Evolutionary conservation across 2,329 filamentous ascomycete genomes (phyloP), one percentile per base, ranked within the genome.

Genomic region (Fusarium pseudocircinatum): DNA sequence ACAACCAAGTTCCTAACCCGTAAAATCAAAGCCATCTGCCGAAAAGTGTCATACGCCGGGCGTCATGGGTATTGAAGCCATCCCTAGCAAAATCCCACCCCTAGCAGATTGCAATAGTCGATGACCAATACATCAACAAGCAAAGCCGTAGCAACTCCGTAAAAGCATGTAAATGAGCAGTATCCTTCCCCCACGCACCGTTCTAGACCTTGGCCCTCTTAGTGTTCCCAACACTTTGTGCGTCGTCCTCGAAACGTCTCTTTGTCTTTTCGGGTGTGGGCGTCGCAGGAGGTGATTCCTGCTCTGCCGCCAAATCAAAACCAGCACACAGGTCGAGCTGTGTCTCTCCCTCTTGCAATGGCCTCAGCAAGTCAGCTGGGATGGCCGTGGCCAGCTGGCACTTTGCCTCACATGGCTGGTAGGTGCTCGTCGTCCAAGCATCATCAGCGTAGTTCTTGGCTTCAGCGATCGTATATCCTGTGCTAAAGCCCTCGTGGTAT

Each of bases 401-500:
- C 28, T 74, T 78, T 26, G 47, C 61, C 32, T 81, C 72, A 37
- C 82, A 83, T 16, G 82, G 78, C 61, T 82, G 79, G 58, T 83
- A 83, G 7, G 76, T 78, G 36, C 79, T 78, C 11, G 79, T 79
- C 14, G 73, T 80, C 82, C 82, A 83, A n/a, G 71, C 73, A 16
- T 72, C 67, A 40, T 83, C 82, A 26, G 82, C 82, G 56, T 83
- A 83, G 56, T 83, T 83, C 65, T 83, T 83, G 42, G 82, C 82
- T 63, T 83, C 82, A 7, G 82, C 82, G 50, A 83, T 79, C 42
- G 82, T 83, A 60, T 83, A 83, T 0, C 82, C 82, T n/a, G 82
- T 83, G 73, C 82, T 83, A 66, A 83, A 83, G 6, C 82, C 82
- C 65, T 83, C 81, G 60, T 83, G 82, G 54, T 83, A 83, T 9